Conservation (phyloP, 2,329 filamentous ascomycete genomes). For the Aspergillus nomiae region DNA sequence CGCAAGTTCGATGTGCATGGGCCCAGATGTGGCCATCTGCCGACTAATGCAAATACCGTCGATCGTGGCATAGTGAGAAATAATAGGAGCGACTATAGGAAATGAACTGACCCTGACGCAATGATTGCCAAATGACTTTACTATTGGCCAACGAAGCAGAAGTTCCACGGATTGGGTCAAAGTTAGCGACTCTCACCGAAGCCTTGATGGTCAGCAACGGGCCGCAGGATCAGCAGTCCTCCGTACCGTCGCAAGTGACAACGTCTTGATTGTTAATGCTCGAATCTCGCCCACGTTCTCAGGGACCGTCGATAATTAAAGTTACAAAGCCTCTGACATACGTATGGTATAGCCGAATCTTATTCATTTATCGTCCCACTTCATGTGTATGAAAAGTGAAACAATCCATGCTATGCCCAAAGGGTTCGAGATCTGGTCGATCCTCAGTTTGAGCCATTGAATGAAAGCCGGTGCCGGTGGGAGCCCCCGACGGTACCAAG, state of each 20-base stretch:
- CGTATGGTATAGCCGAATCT: background rate
- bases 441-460: background rate
- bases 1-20: background rate
- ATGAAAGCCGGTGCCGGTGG: background rate
- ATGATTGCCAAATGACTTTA: background rate
- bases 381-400: background rate
- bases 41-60: slow-evolving; percentile 1
- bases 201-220: slow-evolving; percentile 6
- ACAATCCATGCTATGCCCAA: background rate
- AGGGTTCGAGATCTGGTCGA: background rate
- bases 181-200: slow-evolving; percentile 1
- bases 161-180: background rate
- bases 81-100: background rate
- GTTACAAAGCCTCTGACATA: background rate
- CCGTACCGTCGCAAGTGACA: background rate
- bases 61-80: background rate
- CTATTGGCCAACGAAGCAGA: background rate
- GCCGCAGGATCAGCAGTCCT: slow-evolving; percentile 5
- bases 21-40: slow-evolving; percentile 1
- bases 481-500: background rate
- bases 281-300: background rate
- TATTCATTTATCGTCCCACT: background rate
- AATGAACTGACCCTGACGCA: background rate
- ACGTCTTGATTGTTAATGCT: background rate
- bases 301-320: background rate